Evolutionary conservation across 257 asterid genomes (phyloP).

Genomic region (Penstemon barbatus): DNA sequence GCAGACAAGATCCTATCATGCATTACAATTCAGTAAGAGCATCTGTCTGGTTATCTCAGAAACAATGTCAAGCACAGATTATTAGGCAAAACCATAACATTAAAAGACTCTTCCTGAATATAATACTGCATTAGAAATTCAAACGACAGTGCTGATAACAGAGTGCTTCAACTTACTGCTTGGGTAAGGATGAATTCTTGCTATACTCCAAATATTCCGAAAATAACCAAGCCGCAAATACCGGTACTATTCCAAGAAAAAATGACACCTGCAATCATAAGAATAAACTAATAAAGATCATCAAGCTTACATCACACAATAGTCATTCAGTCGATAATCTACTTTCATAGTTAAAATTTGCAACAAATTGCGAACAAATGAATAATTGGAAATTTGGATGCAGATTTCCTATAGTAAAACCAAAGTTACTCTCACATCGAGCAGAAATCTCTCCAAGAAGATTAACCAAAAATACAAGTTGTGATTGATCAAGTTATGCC

Average conservation of each 20-base stretch:
- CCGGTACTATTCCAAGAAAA: constrained; percentile 68
- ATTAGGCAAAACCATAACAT: constrained; percentile 11
- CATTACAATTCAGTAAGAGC: constrained; percentile 13
- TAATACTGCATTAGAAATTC: not conserved
- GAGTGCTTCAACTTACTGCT: constrained; percentile 42
- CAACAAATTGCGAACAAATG: too few relatives aligned
- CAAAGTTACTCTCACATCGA: not conserved
- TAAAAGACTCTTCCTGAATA: constrained; percentile 10
- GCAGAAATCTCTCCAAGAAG: not conserved
- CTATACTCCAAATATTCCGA: constrained; percentile 74
- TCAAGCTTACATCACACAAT: not conserved
- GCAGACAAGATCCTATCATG: not conserved
- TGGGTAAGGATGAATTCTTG: constrained; percentile 42
- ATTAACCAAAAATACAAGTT: not conserved
- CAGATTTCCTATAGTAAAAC: too few relatives aligned
- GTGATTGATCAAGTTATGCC: not conserved
- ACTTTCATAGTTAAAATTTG: not conserved
- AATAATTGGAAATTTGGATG: too few relatives aligned
- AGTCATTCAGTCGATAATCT: not conserved
- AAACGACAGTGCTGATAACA: not conserved
- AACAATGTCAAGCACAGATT: constrained; percentile 1
- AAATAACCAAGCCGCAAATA: constrained; percentile 79
- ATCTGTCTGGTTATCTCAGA: constrained; percentile 1
- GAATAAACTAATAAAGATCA: constrained; percentile 20
- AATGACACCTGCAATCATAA: constrained; percentile 64